phyloP scores from a whole-genome alignment of 306 rosid genomes.

The Vachellia collinsii region DNA sequence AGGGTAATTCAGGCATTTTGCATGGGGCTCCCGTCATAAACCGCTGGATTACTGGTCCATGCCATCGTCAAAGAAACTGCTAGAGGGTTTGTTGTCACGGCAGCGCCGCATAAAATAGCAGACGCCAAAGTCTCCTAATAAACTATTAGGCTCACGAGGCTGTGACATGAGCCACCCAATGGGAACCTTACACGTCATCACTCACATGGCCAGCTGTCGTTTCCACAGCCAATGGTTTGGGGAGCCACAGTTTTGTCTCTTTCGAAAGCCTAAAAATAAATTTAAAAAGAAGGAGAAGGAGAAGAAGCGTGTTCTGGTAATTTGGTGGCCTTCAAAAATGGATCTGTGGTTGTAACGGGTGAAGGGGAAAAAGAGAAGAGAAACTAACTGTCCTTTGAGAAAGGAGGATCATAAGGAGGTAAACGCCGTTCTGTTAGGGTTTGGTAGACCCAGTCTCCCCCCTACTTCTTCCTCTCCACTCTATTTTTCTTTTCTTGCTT shows the following conservation, averaged over 20 bases:
- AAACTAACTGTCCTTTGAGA: slow-evolving; percentile 50
- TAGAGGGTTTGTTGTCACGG: slow-evolving; percentile 60
- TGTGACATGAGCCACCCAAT: slow-evolving; percentile 32
- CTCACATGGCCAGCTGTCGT: slow-evolving; percentile 40
- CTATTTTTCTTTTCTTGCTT: not conserved
- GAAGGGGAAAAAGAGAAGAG: slow-evolving; percentile 33
- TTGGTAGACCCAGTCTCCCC: slow-evolving; percentile 65
- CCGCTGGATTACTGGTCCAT: slow-evolving; percentile 51
- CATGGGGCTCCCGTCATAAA: slow-evolving; percentile 35
- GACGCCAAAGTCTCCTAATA: not conserved
- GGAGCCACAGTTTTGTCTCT: slow-evolving; percentile 2
- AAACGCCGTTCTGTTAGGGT: slow-evolving; percentile 65
- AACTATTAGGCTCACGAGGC: slow-evolving; percentile 12
- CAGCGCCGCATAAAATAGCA: slow-evolving; percentile 39
- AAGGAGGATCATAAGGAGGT: slow-evolving; percentile 47
- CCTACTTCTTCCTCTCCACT: not conserved
- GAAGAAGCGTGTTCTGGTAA: too few species aligned
- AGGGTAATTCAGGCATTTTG: slow-evolving; percentile 40
- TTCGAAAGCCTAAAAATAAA: not conserved
- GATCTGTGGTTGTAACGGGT: slow-evolving; percentile 61
- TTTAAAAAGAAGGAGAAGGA: too few species aligned
- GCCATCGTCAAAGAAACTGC: slow-evolving; percentile 59
- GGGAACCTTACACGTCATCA: slow-evolving; percentile 36
- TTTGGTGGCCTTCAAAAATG: slow-evolving; percentile 51
- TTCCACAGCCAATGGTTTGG: not conserved